Evolutionary conservation across 257 asterid genomes (phyloP).

Genomic region (Mitragyna speciosa): DNA sequence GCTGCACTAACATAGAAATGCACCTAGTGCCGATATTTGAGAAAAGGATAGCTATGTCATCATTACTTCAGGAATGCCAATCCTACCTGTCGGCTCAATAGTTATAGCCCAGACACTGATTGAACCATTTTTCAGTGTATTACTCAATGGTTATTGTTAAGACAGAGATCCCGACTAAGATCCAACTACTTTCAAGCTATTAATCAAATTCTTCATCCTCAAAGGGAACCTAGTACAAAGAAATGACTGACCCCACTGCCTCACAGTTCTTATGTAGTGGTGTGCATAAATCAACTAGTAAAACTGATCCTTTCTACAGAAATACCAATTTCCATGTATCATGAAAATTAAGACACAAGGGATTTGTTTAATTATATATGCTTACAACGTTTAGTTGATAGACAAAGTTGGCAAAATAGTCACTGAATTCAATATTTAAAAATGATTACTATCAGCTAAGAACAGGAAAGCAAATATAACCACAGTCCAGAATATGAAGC

Average conservation of each 20-base stretch:
- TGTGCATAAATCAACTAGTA: no score
- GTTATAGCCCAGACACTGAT: conserved; percentile 6
- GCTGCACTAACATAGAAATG: conserved; percentile 34
- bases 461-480: background rate
- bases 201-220: background rate
- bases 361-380: background rate
- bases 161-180: conserved; percentile 13
- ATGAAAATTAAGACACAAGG: background rate
- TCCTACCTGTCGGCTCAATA: conserved; percentile 19
- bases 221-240: background rate
- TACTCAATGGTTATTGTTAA: conserved; percentile 8
- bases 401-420: background rate
- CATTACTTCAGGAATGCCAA: conserved; percentile 28
- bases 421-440: background rate
- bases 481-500: background rate
- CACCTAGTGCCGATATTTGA: conserved; percentile 19
- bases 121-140: conserved; percentile 8
- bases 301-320: background rate
- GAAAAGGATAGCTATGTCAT: conserved; percentile 33
- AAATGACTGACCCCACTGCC: background rate
- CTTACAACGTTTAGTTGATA: background rate
- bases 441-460: background rate
- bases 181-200: background rate
- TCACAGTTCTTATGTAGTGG: background rate
- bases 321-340: background rate